A percentile compares a stretch with the other conserved stretches of the same genome.
phyloP scores from a whole-genome alignment of 2,329 filamentous ascomycete genomes.

The Curvularia sp. region DNA sequence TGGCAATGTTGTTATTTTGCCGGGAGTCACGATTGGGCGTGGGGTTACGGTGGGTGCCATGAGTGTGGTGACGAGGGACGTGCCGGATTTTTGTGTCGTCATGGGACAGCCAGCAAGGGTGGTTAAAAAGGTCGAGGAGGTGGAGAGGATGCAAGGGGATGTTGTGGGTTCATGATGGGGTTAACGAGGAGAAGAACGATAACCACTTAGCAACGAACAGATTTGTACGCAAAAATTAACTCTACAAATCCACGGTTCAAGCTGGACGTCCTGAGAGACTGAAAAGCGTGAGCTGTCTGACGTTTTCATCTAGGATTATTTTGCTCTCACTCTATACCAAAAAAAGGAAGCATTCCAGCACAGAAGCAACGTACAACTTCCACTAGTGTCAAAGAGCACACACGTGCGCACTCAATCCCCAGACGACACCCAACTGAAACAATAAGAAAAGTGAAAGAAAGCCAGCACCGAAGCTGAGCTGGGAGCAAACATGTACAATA shows the following conservation, averaged over 20 bases:
- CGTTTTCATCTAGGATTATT: constrained; percentile 1
- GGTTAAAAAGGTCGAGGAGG: constrained; percentile 50
- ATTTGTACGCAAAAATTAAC: too few relatives aligned
- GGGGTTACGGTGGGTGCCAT: constrained; percentile 79
- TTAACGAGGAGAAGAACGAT: background rate
- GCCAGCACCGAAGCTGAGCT: constrained; percentile 21
- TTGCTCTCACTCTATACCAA: background rate
- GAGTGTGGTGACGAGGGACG: constrained; percentile 81
- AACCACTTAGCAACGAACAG: too few relatives aligned
- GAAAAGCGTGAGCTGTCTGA: constrained; percentile 1
- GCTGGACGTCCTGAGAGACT: background rate
- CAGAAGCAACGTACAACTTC: background rate
- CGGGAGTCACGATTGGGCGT: constrained; percentile 78
- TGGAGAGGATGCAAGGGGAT: constrained; percentile 20
- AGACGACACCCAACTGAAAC: constrained; percentile 6
- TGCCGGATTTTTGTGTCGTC: constrained; percentile 68
- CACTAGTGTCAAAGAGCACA: background rate
- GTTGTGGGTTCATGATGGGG: background rate
- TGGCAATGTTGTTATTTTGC: constrained; percentile 64
- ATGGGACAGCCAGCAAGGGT: constrained; percentile 72
- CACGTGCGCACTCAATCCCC: background rate
- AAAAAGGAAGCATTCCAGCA: background rate
- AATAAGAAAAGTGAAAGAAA: constrained; percentile 16
- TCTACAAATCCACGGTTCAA: background rate
- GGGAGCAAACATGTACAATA: constrained; percentile 30